phyloP scores from a whole-genome alignment of 2,329 filamentous ascomycete species.

The Aureobasidium lini region DNA sequence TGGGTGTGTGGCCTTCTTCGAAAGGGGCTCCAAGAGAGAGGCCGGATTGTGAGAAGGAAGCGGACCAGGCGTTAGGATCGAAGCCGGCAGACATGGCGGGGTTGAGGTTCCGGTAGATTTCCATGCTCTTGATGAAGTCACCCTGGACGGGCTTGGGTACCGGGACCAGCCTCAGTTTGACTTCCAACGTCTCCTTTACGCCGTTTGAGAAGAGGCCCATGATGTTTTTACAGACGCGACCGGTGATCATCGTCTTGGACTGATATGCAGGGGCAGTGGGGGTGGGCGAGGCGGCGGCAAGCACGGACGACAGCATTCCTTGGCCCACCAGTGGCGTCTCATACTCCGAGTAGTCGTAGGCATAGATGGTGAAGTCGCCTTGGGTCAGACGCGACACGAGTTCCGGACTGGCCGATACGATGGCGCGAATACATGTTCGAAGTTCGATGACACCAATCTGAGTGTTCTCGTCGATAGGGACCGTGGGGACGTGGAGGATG shows the following conservation, averaged over 20 bases:
- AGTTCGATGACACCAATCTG: slow-evolving; percentile 85
- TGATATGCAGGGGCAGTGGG: slow-evolving; percentile 50
- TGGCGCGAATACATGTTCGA: slow-evolving; percentile 76
- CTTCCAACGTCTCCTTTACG: slow-evolving; percentile 81
- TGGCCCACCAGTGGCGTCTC: slow-evolving; percentile 91
- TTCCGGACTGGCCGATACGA: slow-evolving; percentile 75
- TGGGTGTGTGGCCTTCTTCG: slow-evolving; percentile 1
- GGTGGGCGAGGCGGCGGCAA: slow-evolving; percentile 54
- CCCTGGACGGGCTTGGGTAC: slow-evolving; percentile 59
- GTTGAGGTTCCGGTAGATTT: slow-evolving; percentile 52
- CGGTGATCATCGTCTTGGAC: slow-evolving; percentile 70
- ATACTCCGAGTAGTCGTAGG: slow-evolving; percentile 91
- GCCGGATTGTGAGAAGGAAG: slow-evolving; percentile 40
- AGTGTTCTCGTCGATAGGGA: slow-evolving; percentile 69
- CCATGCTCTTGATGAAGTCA: slow-evolving; percentile 55
- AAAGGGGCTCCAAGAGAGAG: slow-evolving; percentile 13
- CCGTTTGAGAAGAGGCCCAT: slow-evolving; percentile 78
- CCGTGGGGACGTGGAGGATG: slow-evolving; percentile 69
- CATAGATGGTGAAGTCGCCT: slow-evolving; percentile 88
- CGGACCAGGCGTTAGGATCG: slow-evolving; percentile 70
- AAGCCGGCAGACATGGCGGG: slow-evolving; percentile 51
- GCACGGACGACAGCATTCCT: slow-evolving; percentile 82
- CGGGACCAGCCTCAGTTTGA: slow-evolving; percentile 78
- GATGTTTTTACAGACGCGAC: slow-evolving; percentile 79
- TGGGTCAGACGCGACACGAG: slow-evolving; percentile 62